Percentiles rank a stretch among this genome's conserved stretches.
phyloP scores from a whole-genome alignment of 2,329 filamentous ascomycete species.

The Apiospora phragmitis region DNA sequence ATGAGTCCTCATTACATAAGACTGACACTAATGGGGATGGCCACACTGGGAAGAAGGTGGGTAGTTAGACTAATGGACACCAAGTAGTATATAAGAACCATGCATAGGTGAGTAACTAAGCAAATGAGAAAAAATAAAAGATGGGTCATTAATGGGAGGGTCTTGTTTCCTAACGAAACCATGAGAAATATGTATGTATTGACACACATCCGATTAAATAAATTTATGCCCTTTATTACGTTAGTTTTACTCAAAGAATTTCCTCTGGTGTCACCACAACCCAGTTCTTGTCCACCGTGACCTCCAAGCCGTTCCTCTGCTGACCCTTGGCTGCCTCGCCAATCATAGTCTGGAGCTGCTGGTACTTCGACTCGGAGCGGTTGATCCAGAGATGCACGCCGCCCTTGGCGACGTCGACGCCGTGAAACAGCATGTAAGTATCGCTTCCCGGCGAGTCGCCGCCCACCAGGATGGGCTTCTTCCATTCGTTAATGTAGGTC shows the following conservation, averaged over 20 bases:
- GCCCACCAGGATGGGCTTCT: slow-evolving; percentile 40
- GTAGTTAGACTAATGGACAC: too few species aligned
- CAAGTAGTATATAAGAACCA: too few species aligned
- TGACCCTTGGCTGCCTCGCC: slow-evolving; percentile 34
- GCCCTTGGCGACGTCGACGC: slow-evolving; percentile 41
- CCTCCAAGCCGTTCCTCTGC: slow-evolving; percentile 33
- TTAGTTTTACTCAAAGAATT: slow-evolving; percentile 27
- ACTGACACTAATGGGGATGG: too few species aligned
- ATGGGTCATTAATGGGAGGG: too few species aligned
- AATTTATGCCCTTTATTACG: not conserved
- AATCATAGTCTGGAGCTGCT: slow-evolving; percentile 40
- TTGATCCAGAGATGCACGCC: slow-evolving; percentile 45
- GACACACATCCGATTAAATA: not conserved
- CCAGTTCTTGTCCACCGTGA: slow-evolving; percentile 48
- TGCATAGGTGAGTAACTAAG: too few species aligned
- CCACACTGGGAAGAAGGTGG: too few species aligned
- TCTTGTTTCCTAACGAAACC: too few species aligned
- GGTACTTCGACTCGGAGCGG: slow-evolving; percentile 35
- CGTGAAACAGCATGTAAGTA: slow-evolving; percentile 45
- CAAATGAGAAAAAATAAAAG: too few species aligned
- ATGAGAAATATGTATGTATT: too few species aligned
- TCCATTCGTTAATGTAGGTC: slow-evolving; percentile 44
- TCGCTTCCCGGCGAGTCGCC: slow-evolving; percentile 46
- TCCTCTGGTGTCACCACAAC: slow-evolving; percentile 41
- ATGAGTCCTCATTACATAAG: too few species aligned